Conservation (phyloP, 495 filamentous ascomycete species). For the Aspergillus funiculosus region DNA sequence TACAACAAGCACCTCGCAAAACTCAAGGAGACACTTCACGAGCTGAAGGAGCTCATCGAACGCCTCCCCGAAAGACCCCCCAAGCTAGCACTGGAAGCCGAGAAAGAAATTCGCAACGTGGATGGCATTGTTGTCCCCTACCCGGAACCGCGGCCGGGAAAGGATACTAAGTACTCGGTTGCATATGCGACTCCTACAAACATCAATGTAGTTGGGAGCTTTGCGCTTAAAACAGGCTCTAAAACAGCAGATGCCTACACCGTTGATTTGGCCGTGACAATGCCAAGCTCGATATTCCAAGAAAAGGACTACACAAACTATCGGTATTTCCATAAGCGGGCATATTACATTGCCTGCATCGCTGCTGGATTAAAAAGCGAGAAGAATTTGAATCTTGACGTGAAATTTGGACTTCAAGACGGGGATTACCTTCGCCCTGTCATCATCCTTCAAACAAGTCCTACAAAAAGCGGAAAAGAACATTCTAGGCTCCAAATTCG, state of each 20-base stretch:
- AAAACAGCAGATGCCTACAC: constrained; percentile 51
- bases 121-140: constrained; percentile 70
- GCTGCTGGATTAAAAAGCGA: constrained; percentile 59
- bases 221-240: constrained; percentile 67
- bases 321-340: constrained; percentile 90
- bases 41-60: constrained; percentile 71
- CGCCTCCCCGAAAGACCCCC: constrained; percentile 51
- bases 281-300: constrained; percentile 76
- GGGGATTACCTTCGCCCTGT: constrained; percentile 75
- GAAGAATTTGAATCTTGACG: constrained; percentile 44
- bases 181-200: constrained; percentile 67
- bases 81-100: constrained; percentile 58
- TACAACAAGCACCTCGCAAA: constrained; percentile 59
- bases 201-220: constrained; percentile 85
- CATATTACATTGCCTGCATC: constrained; percentile 82
- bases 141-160: constrained; percentile 66
- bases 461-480: constrained; percentile 22
- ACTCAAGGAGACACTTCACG: constrained; percentile 64
- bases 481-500: constrained; percentile 55
- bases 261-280: constrained; percentile 79
- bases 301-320: constrained; percentile 92
- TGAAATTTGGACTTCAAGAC: constrained; percentile 63
- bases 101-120: constrained; percentile 57
- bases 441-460: constrained; percentile 46
- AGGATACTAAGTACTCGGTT: constrained; percentile 72